Conservation (phyloP, 441 rosid species). For the Omphalea diandra region DNA sequence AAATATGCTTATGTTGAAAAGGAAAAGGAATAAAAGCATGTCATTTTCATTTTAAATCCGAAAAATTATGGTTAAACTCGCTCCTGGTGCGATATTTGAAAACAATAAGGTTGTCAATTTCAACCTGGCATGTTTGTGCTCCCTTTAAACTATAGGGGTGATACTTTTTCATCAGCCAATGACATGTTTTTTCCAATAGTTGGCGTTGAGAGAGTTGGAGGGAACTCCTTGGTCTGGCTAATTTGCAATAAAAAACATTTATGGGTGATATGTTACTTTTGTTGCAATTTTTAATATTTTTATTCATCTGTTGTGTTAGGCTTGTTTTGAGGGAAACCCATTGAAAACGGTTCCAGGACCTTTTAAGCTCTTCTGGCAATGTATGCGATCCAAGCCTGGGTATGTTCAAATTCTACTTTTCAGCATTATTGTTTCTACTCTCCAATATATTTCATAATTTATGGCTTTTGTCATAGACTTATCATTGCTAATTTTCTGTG, state of each 20-base stretch:
- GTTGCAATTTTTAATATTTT: conserved; percentile 9
- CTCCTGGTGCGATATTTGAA: not conserved
- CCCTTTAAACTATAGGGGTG: not conserved
- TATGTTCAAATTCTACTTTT: conserved; percentile 28
- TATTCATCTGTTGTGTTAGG: conserved; percentile 44
- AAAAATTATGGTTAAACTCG: not conserved
- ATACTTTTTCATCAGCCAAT: not conserved
- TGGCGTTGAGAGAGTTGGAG: not conserved
- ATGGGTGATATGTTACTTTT: not conserved
- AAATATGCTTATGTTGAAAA: not conserved
- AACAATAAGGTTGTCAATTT: conserved; percentile 5
- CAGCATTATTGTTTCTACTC: not conserved
- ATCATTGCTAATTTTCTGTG: not conserved
- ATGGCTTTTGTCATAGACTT: not conserved
- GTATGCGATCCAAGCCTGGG: conserved; percentile 99
- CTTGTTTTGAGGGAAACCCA: conserved; percentile 95
- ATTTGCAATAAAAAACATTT: not conserved
- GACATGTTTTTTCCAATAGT: not conserved
- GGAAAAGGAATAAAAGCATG: not conserved
- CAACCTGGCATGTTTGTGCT: not conserved
- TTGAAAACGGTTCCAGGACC: conserved; percentile 98
- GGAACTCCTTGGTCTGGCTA: not conserved
- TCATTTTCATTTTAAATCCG: not conserved
- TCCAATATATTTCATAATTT: not conserved
- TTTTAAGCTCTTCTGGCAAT: conserved; percentile 80